Base-by-base conservation (phyloP, 2,329 filamentous ascomycete species). In the Teratosphaeriaceae sp. region DNA sequence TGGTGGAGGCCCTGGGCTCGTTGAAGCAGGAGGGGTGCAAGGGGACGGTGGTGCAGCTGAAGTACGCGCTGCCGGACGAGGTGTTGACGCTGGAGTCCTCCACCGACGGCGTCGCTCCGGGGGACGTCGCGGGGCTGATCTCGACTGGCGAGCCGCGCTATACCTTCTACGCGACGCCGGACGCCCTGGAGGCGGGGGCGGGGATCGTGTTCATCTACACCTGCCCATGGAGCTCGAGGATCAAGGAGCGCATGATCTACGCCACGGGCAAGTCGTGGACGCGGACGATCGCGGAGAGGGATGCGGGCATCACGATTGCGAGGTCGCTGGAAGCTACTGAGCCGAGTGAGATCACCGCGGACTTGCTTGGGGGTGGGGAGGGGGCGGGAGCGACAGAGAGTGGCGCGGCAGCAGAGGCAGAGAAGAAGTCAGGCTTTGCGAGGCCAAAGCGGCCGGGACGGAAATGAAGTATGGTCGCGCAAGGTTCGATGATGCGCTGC, bases 171-270 rank as follows among this genome's bases (percentile, higher is more conserved):
- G 75, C 81, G 21, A 85, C 80, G 62, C 69, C 65, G 11, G 75
- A 83, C 57, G 74, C 74, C 31, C 66, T 59, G 2, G 54, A 79
- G 48, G 66, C 70, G 23, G 50, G 59, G 35, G 65, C 74, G 46
- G 68, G 71, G 18, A 69, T 90, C 37, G 71, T 90, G 5, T 92
- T 92, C 69, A 80, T 92, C 60, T 90, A 88, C 67, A 90, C 85
- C 5, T 88, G 85, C 62, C 87, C 87, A 1, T 69, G 76, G 0
- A 76, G 71, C 21, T 79, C 74, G 40, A 85, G 81, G 66, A 85
- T 92, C 69, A 89, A 87, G 69, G 83, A 85, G 66, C 75, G 85
- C 50, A 94, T 94, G 87, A 66, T 92, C 58, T 92, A 92, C 62
- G 85, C 86, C 19, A 77, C 75, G 42, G 54, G 57, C 37, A 62